These are phyloP conservation scores for Pythium coloratum DNA, from an alignment of 352 stramenopile genomes.

Conservation along the genomic window DNA sequence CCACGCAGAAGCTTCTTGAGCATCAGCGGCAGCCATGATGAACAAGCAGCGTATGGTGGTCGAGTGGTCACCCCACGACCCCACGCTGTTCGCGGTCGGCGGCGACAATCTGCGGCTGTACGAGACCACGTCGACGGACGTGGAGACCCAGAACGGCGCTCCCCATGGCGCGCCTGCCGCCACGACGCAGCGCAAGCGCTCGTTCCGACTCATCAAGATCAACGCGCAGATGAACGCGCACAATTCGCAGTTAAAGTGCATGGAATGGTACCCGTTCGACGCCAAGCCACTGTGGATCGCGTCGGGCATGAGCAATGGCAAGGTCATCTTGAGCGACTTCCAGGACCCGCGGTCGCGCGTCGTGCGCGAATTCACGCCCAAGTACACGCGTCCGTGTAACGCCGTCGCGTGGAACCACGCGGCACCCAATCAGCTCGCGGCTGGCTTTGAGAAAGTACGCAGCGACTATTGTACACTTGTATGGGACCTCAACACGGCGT, in stretches of 20 bases:
- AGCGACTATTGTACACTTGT: constrained; percentile 85
- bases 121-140: constrained; percentile 41
- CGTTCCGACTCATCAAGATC: constrained; percentile 82
- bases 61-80: constrained; percentile 83
- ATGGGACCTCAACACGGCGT: constrained; percentile 75
- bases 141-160: constrained; percentile 24
- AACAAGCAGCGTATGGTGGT: constrained; percentile 77
- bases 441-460: constrained; percentile 86
- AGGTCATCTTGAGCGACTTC: constrained; percentile 85
- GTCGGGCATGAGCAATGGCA: constrained; percentile 69
- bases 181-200: constrained; percentile 84
- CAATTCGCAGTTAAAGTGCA: constrained; percentile 71
- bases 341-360: constrained; percentile 58
- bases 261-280: constrained; percentile 84
- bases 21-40: constrained; percentile 32
- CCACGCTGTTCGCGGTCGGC: constrained; percentile 80
- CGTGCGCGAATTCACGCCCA: constrained; percentile 74
- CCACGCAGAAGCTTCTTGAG: not conserved
- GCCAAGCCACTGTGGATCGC: constrained; percentile 74
- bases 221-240: constrained; percentile 32
- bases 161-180: constrained; percentile 14
- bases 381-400: constrained; percentile 84
- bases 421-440: constrained; percentile 72
- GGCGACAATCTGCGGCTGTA: constrained; percentile 84
- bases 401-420: constrained; percentile 82